Base-by-base conservation (phyloP, 2,329 filamentous ascomycete genomes). In the Microsporum canis region DNA sequence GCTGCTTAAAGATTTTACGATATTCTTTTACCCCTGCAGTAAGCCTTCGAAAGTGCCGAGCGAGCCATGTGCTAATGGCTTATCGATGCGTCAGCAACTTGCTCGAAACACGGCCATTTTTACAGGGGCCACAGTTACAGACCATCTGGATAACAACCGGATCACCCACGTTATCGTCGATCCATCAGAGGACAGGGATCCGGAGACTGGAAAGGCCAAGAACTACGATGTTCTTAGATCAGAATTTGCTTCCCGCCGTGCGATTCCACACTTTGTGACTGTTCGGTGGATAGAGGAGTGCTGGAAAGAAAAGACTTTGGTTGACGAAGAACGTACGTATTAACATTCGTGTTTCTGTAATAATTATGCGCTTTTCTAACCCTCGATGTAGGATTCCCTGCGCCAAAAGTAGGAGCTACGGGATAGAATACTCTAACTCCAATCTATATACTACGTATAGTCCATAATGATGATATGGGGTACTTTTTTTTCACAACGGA, bases 221-320 rank as follows among this genome's bases (percentile, higher is more conserved):
- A 80, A 81, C 36, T 61, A 74, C 7, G 70, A 64, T 5, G 67
- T 63, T 27, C 65, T 77, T 33, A 68, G 76, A 38, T 64, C 67
- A 29, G 64, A 63, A 0, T 57, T 76, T 27, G 64, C 66, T 6
- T 58, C 62, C 7, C 62, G 67, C 27, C 71, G 60, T n/a, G 57
- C 57, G 5, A 73, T 91, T 39, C 89, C 91, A 0, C 79, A 89
- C 65, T 74, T 92, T 5, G 87, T 96, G 1, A 81, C 76, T 0
- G 71, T 79, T 7, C 77, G 78, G 12, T 99, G 94, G 94, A 75
- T 96, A 0, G 80, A 86, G 58, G 84, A 88, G 59, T 89, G 88
- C 68, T 96, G 91, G 90, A 79, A 78, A 62, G 89, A 92, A 71
- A 80, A 79, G 65, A 95, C 90, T 0, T 69, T 88, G 63, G 71